A percentile compares a stretch with the other conserved stretches of the same genome.
Conservation (phyloP, 257 asterid species). For the Jacaranda mimosifolia region DNA sequence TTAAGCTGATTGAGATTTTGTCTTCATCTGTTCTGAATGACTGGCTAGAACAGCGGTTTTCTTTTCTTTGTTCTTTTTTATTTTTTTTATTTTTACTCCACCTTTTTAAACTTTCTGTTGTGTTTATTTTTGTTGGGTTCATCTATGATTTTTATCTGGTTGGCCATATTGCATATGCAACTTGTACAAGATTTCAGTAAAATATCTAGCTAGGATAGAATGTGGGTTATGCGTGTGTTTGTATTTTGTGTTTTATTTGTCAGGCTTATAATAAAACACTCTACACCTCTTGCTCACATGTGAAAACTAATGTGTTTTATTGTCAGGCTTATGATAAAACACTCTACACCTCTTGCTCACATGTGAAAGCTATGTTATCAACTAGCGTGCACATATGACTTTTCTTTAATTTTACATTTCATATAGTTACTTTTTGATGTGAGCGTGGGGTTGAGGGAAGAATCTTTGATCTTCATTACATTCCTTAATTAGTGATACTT, state of each 20-base stretch:
- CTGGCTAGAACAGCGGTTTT: not conserved
- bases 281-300: not conserved
- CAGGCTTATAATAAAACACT: constrained; percentile 18
- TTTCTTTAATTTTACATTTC: constrained; percentile 10
- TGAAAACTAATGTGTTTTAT: not conserved
- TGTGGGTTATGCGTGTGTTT: constrained; percentile 9
- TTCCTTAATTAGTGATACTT: constrained; percentile 5
- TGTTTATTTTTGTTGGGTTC: constrained; percentile 9
- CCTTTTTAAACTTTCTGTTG: not conserved
- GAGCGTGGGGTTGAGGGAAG: constrained; percentile 5
- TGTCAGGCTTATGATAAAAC: constrained; percentile 18
- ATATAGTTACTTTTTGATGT: constrained; percentile 5
- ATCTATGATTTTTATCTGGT: not conserved
- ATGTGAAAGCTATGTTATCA: not conserved
- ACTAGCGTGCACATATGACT: not conserved
- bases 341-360: not conserved
- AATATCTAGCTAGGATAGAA: constrained; percentile 1
- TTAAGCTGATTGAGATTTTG: not conserved
- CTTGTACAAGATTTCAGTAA: constrained; percentile 1
- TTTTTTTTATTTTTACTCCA: not conserved
- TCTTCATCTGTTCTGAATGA: not conserved
- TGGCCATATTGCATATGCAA: constrained; percentile 29
- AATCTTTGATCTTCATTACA: not conserved
- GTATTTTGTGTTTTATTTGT: constrained; percentile 13
- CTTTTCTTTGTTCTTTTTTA: too few species aligned